Conservation (phyloP, 805 yeast genomes). For the Debaryomyces maramus region DNA sequence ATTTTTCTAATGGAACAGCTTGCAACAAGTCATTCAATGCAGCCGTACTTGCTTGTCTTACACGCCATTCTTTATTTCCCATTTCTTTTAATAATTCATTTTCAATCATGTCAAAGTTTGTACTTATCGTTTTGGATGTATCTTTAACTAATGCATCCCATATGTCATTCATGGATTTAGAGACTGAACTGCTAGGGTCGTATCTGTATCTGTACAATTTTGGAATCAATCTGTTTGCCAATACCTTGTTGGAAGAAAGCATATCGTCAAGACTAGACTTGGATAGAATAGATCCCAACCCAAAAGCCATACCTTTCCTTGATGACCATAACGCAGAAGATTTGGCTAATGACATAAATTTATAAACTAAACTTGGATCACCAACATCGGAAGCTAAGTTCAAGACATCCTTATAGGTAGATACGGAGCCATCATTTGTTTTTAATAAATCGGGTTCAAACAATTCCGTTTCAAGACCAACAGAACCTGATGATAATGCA, state of each 20-base stretch:
- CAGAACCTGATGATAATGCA: slow-evolving; percentile 58
- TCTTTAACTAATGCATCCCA: slow-evolving; percentile 75
- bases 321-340: slow-evolving; percentile 90
- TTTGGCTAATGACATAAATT: slow-evolving; percentile 89
- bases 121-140: slow-evolving; percentile 51
- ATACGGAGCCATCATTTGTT: slow-evolving; percentile 82
- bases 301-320: slow-evolving; percentile 91
- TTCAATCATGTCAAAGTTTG: slow-evolving; percentile 58
- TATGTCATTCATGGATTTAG: slow-evolving; percentile 82
- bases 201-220: slow-evolving; percentile 79
- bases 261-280: slow-evolving; percentile 70
- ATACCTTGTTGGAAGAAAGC: slow-evolving; percentile 50
- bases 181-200: slow-evolving; percentile 78
- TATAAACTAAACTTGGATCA: slow-evolving; percentile 89
- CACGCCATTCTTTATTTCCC: slow-evolving; percentile 89
- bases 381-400: slow-evolving; percentile 92
- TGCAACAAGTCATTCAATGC: slow-evolving; percentile 72
- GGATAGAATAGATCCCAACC: slow-evolving; percentile 81
- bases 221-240: slow-evolving; percentile 69
- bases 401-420: slow-evolving; percentile 88
- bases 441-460: slow-evolving; percentile 81
- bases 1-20: slow-evolving; percentile 53
- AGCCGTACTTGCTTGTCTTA: slow-evolving; percentile 79
- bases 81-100: slow-evolving; percentile 64
- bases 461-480: slow-evolving; percentile 76